Base-by-base conservation (phyloP, 179 eudicot genomes). In the Nepenthes alata region DNA sequence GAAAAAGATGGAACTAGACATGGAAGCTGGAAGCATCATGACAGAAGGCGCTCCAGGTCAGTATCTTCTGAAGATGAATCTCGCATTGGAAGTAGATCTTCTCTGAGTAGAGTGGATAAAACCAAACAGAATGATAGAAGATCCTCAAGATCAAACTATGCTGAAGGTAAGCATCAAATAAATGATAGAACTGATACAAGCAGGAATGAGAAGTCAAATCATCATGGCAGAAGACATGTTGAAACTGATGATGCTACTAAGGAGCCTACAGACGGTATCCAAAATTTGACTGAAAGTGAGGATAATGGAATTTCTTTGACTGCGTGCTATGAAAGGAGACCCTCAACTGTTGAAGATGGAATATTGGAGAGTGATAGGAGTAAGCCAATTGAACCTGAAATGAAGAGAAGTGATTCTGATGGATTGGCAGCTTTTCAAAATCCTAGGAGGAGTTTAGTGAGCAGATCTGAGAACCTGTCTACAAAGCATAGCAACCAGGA, bases 21-120 rank as follows among this genome's bases (percentile, higher is more conserved):
- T 64, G 85, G 71, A 52, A 81, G 74, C 61, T 77, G 76, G n/a
- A 82, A 76, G 47, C 68, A 72, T 61, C 80, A 54, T 47, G 81
- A 77, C 12, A 77, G 81, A 76, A 84, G 83, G 72, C 80, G 81
- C 38, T 85, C 89, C 37, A 81, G 91, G 65, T 91, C 96, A 38
- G 68, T 74, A 58, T 84, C 98, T 68, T 64, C 73, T 35, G 95
- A 84, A 37, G 78, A 36, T 64, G 77, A 83, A 66, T 69, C 63
- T 13, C 77, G 53, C 62, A 78, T 70, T 69, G 74, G 77, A 61
- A 74, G 73, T 35, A 80, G 71, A 72, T 68, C 68, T 55, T 77
- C 91, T 54, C 76, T 80, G 8, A 71, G 68, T 59, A 75, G 63
- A 61, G 75, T 75, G 7, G 77, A 75, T 53, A 82, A 75, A 55